phyloP scores from a whole-genome alignment of 148 eudicot genomes.

The Arbutus unedo region DNA sequence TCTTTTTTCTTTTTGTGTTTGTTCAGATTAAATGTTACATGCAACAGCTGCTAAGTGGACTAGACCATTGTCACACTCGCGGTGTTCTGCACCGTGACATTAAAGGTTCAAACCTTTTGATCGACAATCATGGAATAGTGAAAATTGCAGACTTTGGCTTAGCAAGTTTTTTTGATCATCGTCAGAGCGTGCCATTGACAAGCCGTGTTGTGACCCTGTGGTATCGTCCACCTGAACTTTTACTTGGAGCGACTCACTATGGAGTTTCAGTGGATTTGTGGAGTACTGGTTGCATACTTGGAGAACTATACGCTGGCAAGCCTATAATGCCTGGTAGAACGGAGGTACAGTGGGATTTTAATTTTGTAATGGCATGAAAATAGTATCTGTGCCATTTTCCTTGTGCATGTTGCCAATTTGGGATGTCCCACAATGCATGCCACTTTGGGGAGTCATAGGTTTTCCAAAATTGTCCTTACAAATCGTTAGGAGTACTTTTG shows the following conservation, averaged over 20 bases:
- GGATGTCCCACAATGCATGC: background rate
- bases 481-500: background rate
- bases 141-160: slow-evolving; percentile 93
- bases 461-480: slow-evolving; percentile 2
- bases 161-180: slow-evolving; percentile 55
- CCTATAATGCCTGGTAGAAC: slow-evolving; percentile 96
- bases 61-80: slow-evolving; percentile 73
- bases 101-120: slow-evolving; percentile 85
- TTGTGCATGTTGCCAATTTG: slow-evolving; percentile 1
- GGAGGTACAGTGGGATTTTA: slow-evolving; percentile 49
- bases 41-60: slow-evolving; percentile 85
- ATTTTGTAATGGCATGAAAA: background rate
- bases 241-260: slow-evolving; percentile 76
- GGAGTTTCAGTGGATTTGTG: slow-evolving; percentile 80
- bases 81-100: slow-evolving; percentile 89
- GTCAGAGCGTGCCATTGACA: slow-evolving; percentile 56
- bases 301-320: slow-evolving; percentile 74
- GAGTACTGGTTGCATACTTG: slow-evolving; percentile 93
- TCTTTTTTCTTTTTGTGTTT: background rate
- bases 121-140: slow-evolving; percentile 66
- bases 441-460: background rate
- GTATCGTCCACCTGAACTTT: slow-evolving; percentile 96
- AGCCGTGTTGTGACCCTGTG: slow-evolving; percentile 91
- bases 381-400: background rate
- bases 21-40: slow-evolving; percentile 82